Evolutionary conservation across 257 asterid species (phyloP).

Genomic region (Buddleja alternifolia): DNA sequence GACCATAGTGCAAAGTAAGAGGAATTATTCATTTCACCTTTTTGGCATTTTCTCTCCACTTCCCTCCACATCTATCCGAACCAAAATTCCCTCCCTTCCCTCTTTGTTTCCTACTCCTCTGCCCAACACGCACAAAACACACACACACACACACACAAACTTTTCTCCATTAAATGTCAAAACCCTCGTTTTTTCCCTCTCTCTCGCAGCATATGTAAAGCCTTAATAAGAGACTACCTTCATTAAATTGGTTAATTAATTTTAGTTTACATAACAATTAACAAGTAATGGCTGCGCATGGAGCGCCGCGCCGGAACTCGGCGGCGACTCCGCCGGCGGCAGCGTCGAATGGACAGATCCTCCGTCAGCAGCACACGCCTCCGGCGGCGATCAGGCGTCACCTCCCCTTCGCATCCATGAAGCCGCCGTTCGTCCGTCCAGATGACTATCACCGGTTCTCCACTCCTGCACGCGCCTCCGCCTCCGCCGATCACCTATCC

Average conservation of each 20-base stretch:
- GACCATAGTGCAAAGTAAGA: constrained; percentile 36
- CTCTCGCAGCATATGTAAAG: constrained; percentile 23
- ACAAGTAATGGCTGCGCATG: constrained; percentile 52
- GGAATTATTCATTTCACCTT: constrained; percentile 17
- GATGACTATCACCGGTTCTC: constrained; percentile 82
- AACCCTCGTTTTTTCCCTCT: constrained; percentile 34
- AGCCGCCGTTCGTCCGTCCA: constrained; percentile 68
- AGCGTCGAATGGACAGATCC: constrained; percentile 44
- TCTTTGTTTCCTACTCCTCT: constrained; percentile 51
- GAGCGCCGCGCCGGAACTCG: constrained; percentile 53
- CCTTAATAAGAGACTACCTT: background rate
- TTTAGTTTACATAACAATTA: background rate
- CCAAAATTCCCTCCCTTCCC: constrained; percentile 98
- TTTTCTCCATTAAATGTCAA: constrained; percentile 34
- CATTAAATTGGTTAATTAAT: constrained; percentile 7
- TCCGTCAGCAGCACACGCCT: constrained; percentile 47
- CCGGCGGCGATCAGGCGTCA: constrained; percentile 66
- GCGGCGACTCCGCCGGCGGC: constrained; percentile 46
- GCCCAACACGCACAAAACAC: constrained; percentile 34
- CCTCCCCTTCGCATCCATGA: constrained; percentile 78
- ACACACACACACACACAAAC: constrained; percentile 26
- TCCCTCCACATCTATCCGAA: constrained; percentile 97
- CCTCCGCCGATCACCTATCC: constrained; percentile 56
- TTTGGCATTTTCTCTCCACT: constrained; percentile 37
- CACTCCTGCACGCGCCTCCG: constrained; percentile 46